A percentile compares a stretch with the other conserved stretches of the same genome.
Evolutionary conservation across 2,329 filamentous ascomycete genomes (phyloP).

Genomic region (Fusarium drepaniforme): DNA sequence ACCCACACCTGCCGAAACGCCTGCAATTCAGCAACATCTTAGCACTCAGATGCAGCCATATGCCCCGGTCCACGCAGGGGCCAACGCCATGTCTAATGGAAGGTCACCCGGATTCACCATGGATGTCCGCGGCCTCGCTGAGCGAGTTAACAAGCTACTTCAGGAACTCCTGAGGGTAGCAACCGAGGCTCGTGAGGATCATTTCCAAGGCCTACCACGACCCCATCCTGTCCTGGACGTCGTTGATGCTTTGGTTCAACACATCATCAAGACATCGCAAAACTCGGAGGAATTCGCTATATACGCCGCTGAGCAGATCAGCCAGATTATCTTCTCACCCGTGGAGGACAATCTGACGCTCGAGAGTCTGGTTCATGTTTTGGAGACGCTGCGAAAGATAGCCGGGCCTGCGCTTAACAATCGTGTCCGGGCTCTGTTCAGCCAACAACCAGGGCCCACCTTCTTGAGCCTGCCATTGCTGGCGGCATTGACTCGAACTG

Average conservation of each 20-base stretch:
- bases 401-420: constrained; percentile 65
- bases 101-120: constrained; percentile 61
- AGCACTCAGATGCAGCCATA: constrained; percentile 68
- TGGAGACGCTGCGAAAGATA: constrained; percentile 72
- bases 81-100: constrained; percentile 60
- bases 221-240: constrained; percentile 72
- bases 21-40: constrained; percentile 64
- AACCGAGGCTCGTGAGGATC: constrained; percentile 66
- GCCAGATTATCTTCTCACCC: constrained; percentile 66
- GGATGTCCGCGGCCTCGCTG: constrained; percentile 65
- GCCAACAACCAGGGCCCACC: constrained; percentile 65
- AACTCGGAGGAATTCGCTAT: constrained; percentile 70
- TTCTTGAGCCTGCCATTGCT: constrained; percentile 71
- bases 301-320: constrained; percentile 71
- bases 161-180: constrained; percentile 68
- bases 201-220: constrained; percentile 70
- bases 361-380: constrained; percentile 72
- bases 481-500: constrained; percentile 68
- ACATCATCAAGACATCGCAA: constrained; percentile 73
- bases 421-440: constrained; percentile 68
- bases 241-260: constrained; percentile 70
- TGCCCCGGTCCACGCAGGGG: constrained; percentile 61
- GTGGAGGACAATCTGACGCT: constrained; percentile 68
- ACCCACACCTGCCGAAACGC: constrained; percentile 70
- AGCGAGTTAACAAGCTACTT: constrained; percentile 69